A percentile compares a stretch with the other conserved stretches of the same genome.
These are phyloP conservation scores for Rhexocercosporidium sp. DNA, from an alignment of 2,329 filamentous ascomycete genomes.

Conservation along the genomic window DNA sequence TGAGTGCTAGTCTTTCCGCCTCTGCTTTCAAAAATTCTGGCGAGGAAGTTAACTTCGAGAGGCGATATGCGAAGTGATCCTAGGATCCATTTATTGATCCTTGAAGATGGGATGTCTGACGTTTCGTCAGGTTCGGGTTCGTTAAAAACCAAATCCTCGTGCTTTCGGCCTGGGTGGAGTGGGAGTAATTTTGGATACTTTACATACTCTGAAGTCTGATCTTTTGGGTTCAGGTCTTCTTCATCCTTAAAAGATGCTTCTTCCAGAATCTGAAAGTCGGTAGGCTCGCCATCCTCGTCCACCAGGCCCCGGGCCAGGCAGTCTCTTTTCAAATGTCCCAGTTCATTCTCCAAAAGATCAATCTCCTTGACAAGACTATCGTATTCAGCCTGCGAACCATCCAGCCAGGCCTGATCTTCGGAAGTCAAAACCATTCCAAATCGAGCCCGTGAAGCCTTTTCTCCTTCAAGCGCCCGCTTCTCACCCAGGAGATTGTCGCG, in stretches of 20 bases:
- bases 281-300: constrained; percentile 33
- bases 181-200: constrained; percentile 30
- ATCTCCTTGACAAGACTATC: constrained; percentile 21
- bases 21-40: constrained; percentile 21
- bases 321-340: constrained; percentile 14
- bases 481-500: constrained; percentile 27
- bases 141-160: constrained; percentile 1
- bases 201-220: constrained; percentile 30
- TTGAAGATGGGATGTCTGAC: neutral
- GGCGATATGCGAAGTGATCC: constrained; percentile 27
- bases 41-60: constrained; percentile 32
- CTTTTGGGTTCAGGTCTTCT: constrained; percentile 12
- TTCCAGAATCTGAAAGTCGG: constrained; percentile 16
- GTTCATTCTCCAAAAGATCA: constrained; percentile 13
- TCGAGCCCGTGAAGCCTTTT: constrained; percentile 10
- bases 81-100: constrained; percentile 36
- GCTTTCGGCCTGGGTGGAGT: constrained; percentile 6
- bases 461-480: constrained; percentile 20
- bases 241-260: constrained; percentile 2
- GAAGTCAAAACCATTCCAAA: constrained; percentile 13
- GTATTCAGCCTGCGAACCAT: constrained; percentile 21
- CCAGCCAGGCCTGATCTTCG: constrained; percentile 31
- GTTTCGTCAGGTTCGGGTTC: constrained; percentile 9
- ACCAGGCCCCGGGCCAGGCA: constrained; percentile 32
- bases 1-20: neutral